phyloP scores from a whole-genome alignment of 176 grass and related monocot species.

The Triticum turgidum region DNA sequence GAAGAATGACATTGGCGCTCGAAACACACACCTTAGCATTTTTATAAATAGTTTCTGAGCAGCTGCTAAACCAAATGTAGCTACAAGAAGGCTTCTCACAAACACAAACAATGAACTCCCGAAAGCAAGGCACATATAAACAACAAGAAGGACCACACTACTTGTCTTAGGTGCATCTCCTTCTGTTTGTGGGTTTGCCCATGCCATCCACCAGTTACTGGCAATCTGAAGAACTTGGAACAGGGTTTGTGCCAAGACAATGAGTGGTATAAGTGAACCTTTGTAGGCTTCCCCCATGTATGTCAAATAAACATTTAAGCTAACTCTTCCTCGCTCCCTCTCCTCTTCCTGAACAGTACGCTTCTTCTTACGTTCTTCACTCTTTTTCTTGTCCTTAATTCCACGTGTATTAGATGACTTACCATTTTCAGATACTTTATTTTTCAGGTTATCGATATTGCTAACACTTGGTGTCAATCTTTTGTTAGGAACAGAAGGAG shows the following conservation, averaged over 20 bases:
- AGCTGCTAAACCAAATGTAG: slow-evolving; percentile 97
- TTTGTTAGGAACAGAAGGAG: slow-evolving; percentile 55
- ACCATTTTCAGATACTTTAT: slow-evolving; percentile 53
- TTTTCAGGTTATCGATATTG: slow-evolving; percentile 79
- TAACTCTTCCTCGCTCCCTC: slow-evolving; percentile 86
- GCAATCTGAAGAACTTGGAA: slow-evolving; percentile 99
- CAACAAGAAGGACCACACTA: slow-evolving; percentile 69
- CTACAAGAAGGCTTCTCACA: slow-evolving; percentile 91
- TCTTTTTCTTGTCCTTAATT: slow-evolving; percentile 58
- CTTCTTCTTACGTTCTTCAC: slow-evolving; percentile 50
- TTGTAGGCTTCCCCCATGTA: slow-evolving; percentile 96
- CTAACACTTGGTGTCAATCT: slow-evolving; percentile 69
- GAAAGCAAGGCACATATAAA: slow-evolving; percentile 97
- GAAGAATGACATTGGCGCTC: slow-evolving; percentile 98
- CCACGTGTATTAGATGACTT: slow-evolving; percentile 58
- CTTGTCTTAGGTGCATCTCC: slow-evolving; percentile 79
- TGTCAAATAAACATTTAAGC: slow-evolving; percentile 90
- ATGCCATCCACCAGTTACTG: slow-evolving; percentile 99
- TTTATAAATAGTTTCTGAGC: slow-evolving; percentile 90
- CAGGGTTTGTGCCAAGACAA: slow-evolving; percentile 73
- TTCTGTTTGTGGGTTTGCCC: slow-evolving; percentile 92
- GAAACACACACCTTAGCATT: slow-evolving; percentile 85
- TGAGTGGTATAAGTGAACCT: slow-evolving; percentile 85
- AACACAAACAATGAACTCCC: slow-evolving; percentile 98
- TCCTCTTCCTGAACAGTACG: slow-evolving; percentile 80